phyloP scores from a whole-genome alignment of 306 rosid genomes.

The Cicer arietinum region DNA sequence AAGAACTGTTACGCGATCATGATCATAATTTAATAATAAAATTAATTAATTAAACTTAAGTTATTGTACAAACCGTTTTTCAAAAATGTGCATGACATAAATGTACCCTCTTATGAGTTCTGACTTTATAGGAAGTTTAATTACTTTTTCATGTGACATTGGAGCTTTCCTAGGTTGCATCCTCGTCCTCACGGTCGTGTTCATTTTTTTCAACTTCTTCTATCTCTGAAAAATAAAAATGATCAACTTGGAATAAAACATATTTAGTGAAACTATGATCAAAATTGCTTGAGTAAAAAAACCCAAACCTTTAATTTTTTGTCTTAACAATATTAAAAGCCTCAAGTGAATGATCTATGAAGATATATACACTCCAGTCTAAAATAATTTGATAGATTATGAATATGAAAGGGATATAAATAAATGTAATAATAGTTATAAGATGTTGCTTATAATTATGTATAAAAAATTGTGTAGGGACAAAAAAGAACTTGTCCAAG shows the following conservation, averaged over 20 bases:
- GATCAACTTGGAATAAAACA: too few species aligned
- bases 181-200: slow-evolving; percentile 53
- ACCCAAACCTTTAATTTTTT: too few species aligned
- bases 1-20: slow-evolving; percentile 40
- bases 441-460: background rate
- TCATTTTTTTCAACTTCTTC: slow-evolving; percentile 56
- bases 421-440: background rate
- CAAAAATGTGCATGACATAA: slow-evolving; percentile 35
- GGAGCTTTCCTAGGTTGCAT: slow-evolving; percentile 59
- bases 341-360: slow-evolving; percentile 40
- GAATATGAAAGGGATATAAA: background rate
- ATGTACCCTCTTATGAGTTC: slow-evolving; percentile 33
- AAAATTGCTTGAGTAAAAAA: too few species aligned
- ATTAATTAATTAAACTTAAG: slow-evolving; percentile 28
- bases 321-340: background rate
- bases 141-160: slow-evolving; percentile 63
- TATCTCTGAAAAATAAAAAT: too few species aligned
- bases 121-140: slow-evolving; percentile 28
- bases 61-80: slow-evolving; percentile 65
- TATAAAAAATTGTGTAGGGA: background rate
- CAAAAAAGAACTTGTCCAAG: background rate
- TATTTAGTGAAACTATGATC: too few species aligned
- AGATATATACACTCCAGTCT: background rate
- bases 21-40: slow-evolving; percentile 35
- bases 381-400: background rate